Conservation (phyloP, 140 eudicot genomes). For the Bidens hawaiensis region DNA sequence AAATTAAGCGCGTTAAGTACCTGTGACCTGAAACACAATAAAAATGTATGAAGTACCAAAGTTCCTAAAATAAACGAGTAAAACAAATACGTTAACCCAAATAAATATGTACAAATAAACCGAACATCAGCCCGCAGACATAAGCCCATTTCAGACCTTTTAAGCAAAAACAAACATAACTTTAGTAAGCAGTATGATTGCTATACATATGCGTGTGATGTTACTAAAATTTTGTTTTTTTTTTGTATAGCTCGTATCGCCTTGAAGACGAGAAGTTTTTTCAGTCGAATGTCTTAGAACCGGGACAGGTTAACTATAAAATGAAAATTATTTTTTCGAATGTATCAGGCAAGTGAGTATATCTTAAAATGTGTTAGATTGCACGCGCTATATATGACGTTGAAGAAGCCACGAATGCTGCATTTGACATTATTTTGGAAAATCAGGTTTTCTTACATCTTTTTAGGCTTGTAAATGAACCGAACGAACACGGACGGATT, state of each 20-base stretch:
- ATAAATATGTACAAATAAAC: too few species aligned
- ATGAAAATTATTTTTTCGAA: neutral
- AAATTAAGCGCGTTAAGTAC: too few species aligned
- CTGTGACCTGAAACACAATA: too few species aligned
- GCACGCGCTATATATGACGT: slow-evolving; percentile 81
- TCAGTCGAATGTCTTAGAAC: slow-evolving; percentile 56
- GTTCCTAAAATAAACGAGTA: too few species aligned
- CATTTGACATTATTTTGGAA: slow-evolving; percentile 65
- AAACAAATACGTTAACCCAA: too few species aligned
- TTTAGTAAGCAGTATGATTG: neutral
- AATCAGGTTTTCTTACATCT: slow-evolving; percentile 79
- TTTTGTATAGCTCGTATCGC: slow-evolving; percentile 57
- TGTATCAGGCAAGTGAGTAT: neutral
- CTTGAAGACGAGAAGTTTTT: slow-evolving; percentile 51
- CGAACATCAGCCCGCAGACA: too few species aligned
- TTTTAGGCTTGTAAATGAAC: too few species aligned
- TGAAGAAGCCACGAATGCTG: slow-evolving; percentile 79
- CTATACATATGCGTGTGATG: neutral
- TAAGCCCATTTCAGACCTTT: too few species aligned
- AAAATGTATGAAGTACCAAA: too few species aligned
- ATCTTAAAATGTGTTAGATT: slow-evolving; percentile 36
- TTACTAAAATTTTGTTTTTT: slow-evolving; percentile 2
- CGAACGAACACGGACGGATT: too few species aligned
- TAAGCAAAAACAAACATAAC: too few species aligned
- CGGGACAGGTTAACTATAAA: slow-evolving; percentile 53